Conservation (phyloP, 768 basidiomycete species). For the Boletus rubroflammeus region DNA sequence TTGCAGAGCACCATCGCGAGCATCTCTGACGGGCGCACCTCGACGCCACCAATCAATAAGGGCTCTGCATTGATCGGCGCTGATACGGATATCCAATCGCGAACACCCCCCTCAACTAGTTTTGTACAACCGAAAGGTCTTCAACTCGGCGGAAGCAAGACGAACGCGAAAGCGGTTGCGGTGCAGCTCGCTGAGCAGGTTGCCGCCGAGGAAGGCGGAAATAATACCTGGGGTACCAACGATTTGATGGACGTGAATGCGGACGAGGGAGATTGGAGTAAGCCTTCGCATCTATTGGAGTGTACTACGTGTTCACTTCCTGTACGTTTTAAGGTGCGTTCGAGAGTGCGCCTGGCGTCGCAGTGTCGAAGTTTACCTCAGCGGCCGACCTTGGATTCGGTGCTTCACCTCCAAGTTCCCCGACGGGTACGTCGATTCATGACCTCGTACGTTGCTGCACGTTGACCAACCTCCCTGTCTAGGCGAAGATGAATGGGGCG, state of each 20-base stretch:
- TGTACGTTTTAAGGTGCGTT: constrained; percentile 59
- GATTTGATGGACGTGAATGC: constrained; percentile 93
- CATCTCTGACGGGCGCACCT: constrained; percentile 38
- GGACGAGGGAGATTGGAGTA: constrained; percentile 94
- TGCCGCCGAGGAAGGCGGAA: constrained; percentile 33
- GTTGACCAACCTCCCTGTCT: neutral
- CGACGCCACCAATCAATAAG: constrained; percentile 35
- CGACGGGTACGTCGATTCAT: constrained; percentile 5
- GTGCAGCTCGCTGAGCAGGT: constrained; percentile 59
- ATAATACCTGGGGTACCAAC: constrained; percentile 67
- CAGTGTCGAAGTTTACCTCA: constrained; percentile 22
- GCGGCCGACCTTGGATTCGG: constrained; percentile 28
- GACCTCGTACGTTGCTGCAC: neutral
- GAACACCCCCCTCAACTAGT: constrained; percentile 7
- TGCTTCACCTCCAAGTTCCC: constrained; percentile 10
- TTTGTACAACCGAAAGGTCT: constrained; percentile 53
- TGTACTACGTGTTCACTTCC: neutral
- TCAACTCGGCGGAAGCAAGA: constrained; percentile 63
- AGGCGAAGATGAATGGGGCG: constrained; percentile 23
- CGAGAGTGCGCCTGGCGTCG: constrained; percentile 48
- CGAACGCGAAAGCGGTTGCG: constrained; percentile 40
- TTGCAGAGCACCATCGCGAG: constrained; percentile 62
- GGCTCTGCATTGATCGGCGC: neutral
- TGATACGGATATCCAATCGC: neutral
- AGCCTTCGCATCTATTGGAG: constrained; percentile 28